phyloP scores from a whole-genome alignment of 176 grass and related monocot genomes.

The Pharus latifolius region DNA sequence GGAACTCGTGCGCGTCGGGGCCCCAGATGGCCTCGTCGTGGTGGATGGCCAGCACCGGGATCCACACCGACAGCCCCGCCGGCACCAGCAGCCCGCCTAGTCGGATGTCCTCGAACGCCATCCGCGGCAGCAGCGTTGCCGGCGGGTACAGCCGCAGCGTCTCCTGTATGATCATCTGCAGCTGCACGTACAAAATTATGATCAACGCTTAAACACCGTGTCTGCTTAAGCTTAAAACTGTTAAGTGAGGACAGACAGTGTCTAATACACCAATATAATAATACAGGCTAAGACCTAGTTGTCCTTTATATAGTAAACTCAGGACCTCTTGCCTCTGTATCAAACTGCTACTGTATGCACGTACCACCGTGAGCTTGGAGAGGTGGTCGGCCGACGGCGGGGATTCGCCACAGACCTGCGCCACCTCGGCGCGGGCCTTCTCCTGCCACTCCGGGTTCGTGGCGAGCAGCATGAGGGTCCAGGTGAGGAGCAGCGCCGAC shows the following conservation, averaged over 20 bases:
- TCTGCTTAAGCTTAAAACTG: no score
- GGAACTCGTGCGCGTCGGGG: conserved; percentile 62
- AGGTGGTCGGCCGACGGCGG: conserved; percentile 60
- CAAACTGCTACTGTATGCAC: no score
- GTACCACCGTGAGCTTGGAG: conserved; percentile 74
- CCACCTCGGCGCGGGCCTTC: conserved; percentile 59
- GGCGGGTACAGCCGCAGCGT: conserved; percentile 66
- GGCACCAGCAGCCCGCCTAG: conserved; percentile 59
- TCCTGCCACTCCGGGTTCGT: conserved; percentile 80
- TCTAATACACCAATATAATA: no score
- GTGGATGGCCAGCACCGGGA: conserved; percentile 88
- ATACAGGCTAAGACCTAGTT: no score
- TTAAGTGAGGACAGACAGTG: no score
- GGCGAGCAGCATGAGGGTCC: conserved; percentile 84
- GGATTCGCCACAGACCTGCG: conserved; percentile 41
- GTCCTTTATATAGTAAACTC: no score
- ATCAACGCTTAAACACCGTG: no score
- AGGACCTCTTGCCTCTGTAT: no score
- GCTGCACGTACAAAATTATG: conserved; percentile 29
- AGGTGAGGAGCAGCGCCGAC: conserved; percentile 76
- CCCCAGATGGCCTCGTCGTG: conserved; percentile 77
- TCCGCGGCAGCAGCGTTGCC: conserved; percentile 71
- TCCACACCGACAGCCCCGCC: conserved; percentile 72
- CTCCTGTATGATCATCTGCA: conserved; percentile 94
- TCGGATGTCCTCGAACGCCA: conserved; percentile 77